phyloP scores from a whole-genome alignment of 441 rosid genomes.

The Gossypium trilobum region DNA sequence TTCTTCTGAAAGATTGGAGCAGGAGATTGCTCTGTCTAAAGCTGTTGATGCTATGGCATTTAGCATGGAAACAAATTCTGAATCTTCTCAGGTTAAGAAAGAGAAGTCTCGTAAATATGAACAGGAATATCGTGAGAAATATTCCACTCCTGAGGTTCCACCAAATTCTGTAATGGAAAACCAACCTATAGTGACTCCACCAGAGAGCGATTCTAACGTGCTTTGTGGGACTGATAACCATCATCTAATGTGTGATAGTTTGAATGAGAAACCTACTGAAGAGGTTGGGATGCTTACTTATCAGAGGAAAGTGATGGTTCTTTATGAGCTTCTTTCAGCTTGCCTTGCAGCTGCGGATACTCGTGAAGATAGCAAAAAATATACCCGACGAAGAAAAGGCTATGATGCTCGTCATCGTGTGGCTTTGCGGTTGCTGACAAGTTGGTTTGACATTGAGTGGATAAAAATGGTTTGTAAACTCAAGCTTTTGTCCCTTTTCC shows the following conservation, averaged over 20 bases:
- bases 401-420: slow-evolving; percentile 92
- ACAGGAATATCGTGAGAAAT: slow-evolving; percentile 54
- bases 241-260: slow-evolving; percentile 19
- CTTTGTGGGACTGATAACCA: slow-evolving; percentile 10
- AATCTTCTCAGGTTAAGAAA: slow-evolving; percentile 41
- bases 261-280: slow-evolving; percentile 43
- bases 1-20: slow-evolving; percentile 36
- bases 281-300: slow-evolving; percentile 51
- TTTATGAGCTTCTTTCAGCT: slow-evolving; percentile 78
- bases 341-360: slow-evolving; percentile 70
- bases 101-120: slow-evolving; percentile 54
- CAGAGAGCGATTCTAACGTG: slow-evolving; percentile 13
- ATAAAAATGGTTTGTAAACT: slow-evolving; percentile 60
- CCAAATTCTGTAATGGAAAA: slow-evolving; percentile 22
- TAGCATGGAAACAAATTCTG: slow-evolving; percentile 36
- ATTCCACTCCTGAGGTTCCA: slow-evolving; percentile 30
- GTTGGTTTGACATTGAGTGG: slow-evolving; percentile 76
- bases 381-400: slow-evolving; percentile 47
- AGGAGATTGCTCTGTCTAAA: slow-evolving; percentile 58
- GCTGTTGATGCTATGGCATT: slow-evolving; percentile 54
- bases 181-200: slow-evolving; percentile 10
- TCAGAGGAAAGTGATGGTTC: slow-evolving; percentile 60
- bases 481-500: slow-evolving; percentile 8
- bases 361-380: slow-evolving; percentile 34
- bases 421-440: slow-evolving; percentile 65